A percentile compares a stretch with the other conserved stretches of the same genome.
These are phyloP conservation scores for Rhodotorula glutinis DNA, from an alignment of 1,284 basidiomycete genomes.

Conservation along the genomic window DNA sequence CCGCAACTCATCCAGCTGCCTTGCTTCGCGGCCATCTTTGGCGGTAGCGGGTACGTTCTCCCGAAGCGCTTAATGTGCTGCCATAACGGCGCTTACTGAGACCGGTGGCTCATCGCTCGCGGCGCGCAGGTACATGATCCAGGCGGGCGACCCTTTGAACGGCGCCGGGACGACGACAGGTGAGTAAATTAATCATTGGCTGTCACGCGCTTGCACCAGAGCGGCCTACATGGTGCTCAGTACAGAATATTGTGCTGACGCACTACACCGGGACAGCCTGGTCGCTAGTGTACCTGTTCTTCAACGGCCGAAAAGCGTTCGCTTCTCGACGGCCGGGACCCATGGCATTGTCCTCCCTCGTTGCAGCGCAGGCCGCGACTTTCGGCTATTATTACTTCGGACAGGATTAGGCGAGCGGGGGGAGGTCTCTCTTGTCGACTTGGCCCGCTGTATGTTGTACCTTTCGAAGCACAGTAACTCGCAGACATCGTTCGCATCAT, in stretches of 20 bases:
- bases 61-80: too few relatives aligned
- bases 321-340: conserved; percentile 18
- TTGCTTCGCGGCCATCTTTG: conserved; percentile 33
- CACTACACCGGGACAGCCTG: too few relatives aligned
- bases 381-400: conserved; percentile 28
- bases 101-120: neutral
- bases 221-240: too few relatives aligned
- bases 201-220: too few relatives aligned
- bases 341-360: conserved; percentile 14
- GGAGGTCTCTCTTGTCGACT: neutral
- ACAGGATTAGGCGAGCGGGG: neutral
- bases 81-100: too few relatives aligned
- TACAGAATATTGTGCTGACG: too few relatives aligned
- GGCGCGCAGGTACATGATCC: conserved; percentile 33
- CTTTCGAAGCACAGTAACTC: neutral
- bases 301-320: conserved; percentile 32
- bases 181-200: too few relatives aligned
- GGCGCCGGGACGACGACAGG: conserved; percentile 38
- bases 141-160: conserved; percentile 34
- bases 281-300: conserved; percentile 39
- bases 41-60: conserved; percentile 17
- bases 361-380: conserved; percentile 21
- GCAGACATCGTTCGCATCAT: too few relatives aligned
- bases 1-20: conserved; percentile 38
- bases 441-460: neutral